Conservation (phyloP, 192 early-diverging fungal species). For the Coemansia sp. region DNA sequence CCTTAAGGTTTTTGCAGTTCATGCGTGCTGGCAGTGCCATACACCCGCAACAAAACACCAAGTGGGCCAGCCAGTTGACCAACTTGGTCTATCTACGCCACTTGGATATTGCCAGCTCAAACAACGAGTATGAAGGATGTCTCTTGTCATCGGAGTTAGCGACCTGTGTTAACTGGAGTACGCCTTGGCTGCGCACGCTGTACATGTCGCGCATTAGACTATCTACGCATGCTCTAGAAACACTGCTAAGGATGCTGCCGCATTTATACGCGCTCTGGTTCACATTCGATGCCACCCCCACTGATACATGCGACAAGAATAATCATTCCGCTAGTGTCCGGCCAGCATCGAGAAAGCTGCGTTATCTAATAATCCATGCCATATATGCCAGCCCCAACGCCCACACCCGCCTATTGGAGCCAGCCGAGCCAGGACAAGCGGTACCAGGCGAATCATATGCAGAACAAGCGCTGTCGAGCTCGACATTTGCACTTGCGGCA, state of each 20-base stretch:
- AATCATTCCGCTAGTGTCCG: not conserved
- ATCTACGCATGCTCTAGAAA: conserved; percentile 13
- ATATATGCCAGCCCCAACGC: conserved; percentile 1
- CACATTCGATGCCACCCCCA: conserved; percentile 26
- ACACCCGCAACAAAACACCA: conserved; percentile 25
- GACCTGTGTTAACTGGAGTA: conserved; percentile 20
- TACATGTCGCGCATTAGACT: conserved; percentile 40
- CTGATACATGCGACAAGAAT: not conserved
- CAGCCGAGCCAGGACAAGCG: not conserved
- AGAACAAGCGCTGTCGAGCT: not conserved
- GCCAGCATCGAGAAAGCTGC: conserved; percentile 3
- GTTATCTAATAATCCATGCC: conserved; percentile 43
- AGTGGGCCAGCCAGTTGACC: conserved; percentile 33
- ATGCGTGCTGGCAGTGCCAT: conserved; percentile 36
- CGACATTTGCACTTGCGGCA: conserved; percentile 12
- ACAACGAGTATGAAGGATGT: conserved; percentile 51
- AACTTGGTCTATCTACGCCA: conserved; percentile 17
- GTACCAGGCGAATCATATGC: not conserved
- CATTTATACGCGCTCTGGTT: conserved; percentile 47
- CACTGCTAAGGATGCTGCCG: conserved; percentile 32
- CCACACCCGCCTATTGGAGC: not conserved
- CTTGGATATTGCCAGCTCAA: conserved; percentile 50
- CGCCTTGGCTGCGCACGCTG: conserved; percentile 29
- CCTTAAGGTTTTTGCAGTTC: conserved; percentile 20
- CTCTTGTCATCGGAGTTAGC: conserved; percentile 26